These are phyloP conservation scores for Microthlaspi erraticum DNA, from an alignment of 345 rosid species.

Conservation along the genomic window DNA sequence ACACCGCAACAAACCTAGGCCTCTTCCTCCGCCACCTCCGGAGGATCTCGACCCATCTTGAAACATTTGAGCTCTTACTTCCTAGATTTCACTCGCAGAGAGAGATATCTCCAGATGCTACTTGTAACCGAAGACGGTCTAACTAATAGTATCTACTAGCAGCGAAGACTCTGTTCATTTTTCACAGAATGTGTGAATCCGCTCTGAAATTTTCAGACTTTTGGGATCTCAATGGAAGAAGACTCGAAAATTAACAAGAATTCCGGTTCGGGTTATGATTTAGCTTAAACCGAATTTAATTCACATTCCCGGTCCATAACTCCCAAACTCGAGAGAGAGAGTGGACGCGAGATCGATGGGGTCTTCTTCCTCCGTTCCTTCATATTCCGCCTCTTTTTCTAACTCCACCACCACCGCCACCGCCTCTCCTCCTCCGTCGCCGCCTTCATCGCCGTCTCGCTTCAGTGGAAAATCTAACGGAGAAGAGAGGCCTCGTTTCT, in stretches of 20 bases:
- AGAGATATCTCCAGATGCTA: slow-evolving; percentile 10
- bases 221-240: too few relatives aligned
- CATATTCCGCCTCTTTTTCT: slow-evolving; percentile 37
- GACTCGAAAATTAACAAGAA: not conserved
- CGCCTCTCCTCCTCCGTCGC: slow-evolving; percentile 34
- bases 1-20: slow-evolving; percentile 49
- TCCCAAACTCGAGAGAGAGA: not conserved
- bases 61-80: slow-evolving; percentile 18
- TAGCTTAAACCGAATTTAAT: slow-evolving; percentile 17
- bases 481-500: slow-evolving; percentile 76
- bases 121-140: slow-evolving; percentile 25
- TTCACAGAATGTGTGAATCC: too few relatives aligned
- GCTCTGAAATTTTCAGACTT: too few relatives aligned
- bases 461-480: slow-evolving; percentile 30
- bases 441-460: slow-evolving; percentile 43
- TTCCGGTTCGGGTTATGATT: slow-evolving; percentile 30
- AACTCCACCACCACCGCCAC: slow-evolving; percentile 30
- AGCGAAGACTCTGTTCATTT: too few relatives aligned
- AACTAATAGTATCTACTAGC: slow-evolving; percentile 9
- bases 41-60: slow-evolving; percentile 36
- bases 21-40: slow-evolving; percentile 37
- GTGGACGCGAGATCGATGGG: slow-evolving; percentile 40
- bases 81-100: slow-evolving; percentile 8
- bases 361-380: slow-evolving; percentile 14
- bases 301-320: slow-evolving; percentile 20